Conservation (phyloP, 2,329 filamentous ascomycete genomes). For the Aspergillus uvarum region DNA sequence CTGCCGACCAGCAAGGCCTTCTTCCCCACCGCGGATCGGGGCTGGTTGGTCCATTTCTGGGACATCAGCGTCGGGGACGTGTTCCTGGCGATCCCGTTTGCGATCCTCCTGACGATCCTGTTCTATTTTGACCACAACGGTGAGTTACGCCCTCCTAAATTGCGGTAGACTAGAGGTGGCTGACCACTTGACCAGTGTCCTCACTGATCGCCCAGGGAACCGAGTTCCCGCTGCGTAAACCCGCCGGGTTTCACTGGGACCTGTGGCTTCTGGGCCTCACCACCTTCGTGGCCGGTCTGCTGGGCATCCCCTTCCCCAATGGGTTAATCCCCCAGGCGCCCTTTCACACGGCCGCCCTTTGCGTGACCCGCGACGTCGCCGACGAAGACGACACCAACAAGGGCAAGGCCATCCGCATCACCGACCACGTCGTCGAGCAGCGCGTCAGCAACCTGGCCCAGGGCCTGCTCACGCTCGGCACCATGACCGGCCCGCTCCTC, state of each 20-base stretch:
- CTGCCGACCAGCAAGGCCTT: slow-evolving; percentile 77
- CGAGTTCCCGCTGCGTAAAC: slow-evolving; percentile 77
- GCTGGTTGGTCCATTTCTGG: slow-evolving; percentile 83
- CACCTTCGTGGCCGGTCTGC: slow-evolving; percentile 70
- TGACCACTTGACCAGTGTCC: slow-evolving; percentile 56
- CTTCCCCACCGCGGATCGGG: slow-evolving; percentile 69
- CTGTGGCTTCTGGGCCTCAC: slow-evolving; percentile 77
- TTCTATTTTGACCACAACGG: slow-evolving; percentile 92
- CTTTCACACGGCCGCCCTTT: slow-evolving; percentile 77
- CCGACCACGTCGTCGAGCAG: slow-evolving; percentile 65
- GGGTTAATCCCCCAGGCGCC: slow-evolving; percentile 81
- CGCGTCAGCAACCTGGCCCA: slow-evolving; percentile 76
- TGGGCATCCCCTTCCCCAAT: slow-evolving; percentile 79
- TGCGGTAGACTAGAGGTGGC: not conserved
- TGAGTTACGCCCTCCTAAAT: slow-evolving; percentile 36
- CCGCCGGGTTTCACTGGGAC: slow-evolving; percentile 84
- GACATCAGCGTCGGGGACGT: slow-evolving; percentile 69
- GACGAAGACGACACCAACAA: slow-evolving; percentile 60
- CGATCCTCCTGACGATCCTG: slow-evolving; percentile 74
- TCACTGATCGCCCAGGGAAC: slow-evolving; percentile 80
- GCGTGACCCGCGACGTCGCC: slow-evolving; percentile 61
- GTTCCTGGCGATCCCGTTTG: slow-evolving; percentile 85
- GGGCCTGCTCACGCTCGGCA: slow-evolving; percentile 73
- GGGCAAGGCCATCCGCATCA: slow-evolving; percentile 61
- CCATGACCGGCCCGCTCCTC: slow-evolving; percentile 74